Evolutionary conservation across 2,329 filamentous ascomycete genomes (phyloP).

Genomic region (Didymella glomerata): DNA sequence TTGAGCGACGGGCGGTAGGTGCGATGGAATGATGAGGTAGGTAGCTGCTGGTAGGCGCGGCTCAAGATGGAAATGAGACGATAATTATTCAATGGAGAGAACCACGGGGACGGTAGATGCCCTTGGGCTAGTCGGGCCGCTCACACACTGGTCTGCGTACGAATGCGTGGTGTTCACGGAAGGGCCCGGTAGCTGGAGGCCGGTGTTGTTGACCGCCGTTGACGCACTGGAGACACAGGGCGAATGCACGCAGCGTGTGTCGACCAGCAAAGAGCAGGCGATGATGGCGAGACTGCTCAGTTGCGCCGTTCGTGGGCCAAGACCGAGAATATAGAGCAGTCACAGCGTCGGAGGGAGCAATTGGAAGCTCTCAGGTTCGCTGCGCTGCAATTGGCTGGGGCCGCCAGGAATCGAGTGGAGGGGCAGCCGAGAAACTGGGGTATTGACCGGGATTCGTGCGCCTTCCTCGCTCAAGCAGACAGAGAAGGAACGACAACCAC

Average conservation of each 20-base stretch:
- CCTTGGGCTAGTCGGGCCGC: constrained; percentile 25
- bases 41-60: constrained; percentile 16
- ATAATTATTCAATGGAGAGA: constrained; percentile 14
- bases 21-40: constrained; percentile 19
- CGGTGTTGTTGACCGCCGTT: constrained; percentile 15
- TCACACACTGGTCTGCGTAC: constrained; percentile 23
- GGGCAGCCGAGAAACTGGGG: constrained; percentile 25
- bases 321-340: constrained; percentile 31
- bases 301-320: constrained; percentile 32
- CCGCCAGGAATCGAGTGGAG: constrained; percentile 23
- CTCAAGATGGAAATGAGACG: constrained; percentile 12
- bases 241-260: constrained; percentile 7
- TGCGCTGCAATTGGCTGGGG: constrained; percentile 38
- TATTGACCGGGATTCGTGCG: constrained; percentile 18
- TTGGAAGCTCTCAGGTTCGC: constrained; percentile 28
- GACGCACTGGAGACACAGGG: constrained; percentile 21
- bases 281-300: constrained; percentile 21
- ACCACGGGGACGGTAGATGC: constrained; percentile 22
- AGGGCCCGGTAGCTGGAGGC: constrained; percentile 26
- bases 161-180: constrained; percentile 25
- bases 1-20: constrained; percentile 1
- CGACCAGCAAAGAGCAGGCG: constrained; percentile 13
- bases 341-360: constrained; percentile 42
- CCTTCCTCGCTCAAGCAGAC: constrained; percentile 7
- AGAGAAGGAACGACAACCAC: constrained; percentile 2